These are phyloP conservation scores for Dujonia santamariae DNA, from an alignment of 1,139 yeast genomes.

Conservation along the genomic window DNA sequence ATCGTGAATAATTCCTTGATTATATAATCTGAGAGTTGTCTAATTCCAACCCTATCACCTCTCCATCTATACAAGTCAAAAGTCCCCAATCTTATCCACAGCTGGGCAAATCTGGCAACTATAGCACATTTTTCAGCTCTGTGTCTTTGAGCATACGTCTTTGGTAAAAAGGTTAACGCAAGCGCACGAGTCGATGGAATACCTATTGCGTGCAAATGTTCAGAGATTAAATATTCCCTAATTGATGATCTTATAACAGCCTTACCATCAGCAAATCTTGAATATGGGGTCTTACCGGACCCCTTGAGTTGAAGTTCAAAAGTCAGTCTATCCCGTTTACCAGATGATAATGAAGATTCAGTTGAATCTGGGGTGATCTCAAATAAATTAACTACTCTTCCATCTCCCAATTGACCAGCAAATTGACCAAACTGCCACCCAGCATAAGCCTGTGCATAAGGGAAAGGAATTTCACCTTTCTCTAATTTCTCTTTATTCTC, in stretches of 20 bases:
- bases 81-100: slow-evolving; percentile 88
- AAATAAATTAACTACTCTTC: slow-evolving; percentile 81
- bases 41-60: slow-evolving; percentile 62
- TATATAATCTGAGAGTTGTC: slow-evolving; percentile 67
- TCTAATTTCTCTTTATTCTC: slow-evolving; percentile 19
- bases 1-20: slow-evolving; percentile 59
- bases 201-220: slow-evolving; percentile 75
- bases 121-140: slow-evolving; percentile 80
- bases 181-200: slow-evolving; percentile 87
- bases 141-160: slow-evolving; percentile 71
- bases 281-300: slow-evolving; percentile 85
- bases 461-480: slow-evolving; percentile 43
- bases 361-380: slow-evolving; percentile 39
- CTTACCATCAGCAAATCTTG: slow-evolving; percentile 95
- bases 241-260: slow-evolving; percentile 87
- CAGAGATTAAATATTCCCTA: slow-evolving; percentile 84
- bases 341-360: background rate
- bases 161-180: slow-evolving; percentile 67
- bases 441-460: slow-evolving; percentile 89
- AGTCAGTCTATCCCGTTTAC: slow-evolving; percentile 22
- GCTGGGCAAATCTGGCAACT: slow-evolving; percentile 77
- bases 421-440: slow-evolving; percentile 96
- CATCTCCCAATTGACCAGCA: slow-evolving; percentile 98
- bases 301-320: slow-evolving; percentile 87
- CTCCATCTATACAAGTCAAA: slow-evolving; percentile 81